Percentiles rank a stretch among this genome's conserved stretches.
phyloP scores from a whole-genome alignment of 805 yeast genomes.

The Starmerella ratchasimensis region DNA sequence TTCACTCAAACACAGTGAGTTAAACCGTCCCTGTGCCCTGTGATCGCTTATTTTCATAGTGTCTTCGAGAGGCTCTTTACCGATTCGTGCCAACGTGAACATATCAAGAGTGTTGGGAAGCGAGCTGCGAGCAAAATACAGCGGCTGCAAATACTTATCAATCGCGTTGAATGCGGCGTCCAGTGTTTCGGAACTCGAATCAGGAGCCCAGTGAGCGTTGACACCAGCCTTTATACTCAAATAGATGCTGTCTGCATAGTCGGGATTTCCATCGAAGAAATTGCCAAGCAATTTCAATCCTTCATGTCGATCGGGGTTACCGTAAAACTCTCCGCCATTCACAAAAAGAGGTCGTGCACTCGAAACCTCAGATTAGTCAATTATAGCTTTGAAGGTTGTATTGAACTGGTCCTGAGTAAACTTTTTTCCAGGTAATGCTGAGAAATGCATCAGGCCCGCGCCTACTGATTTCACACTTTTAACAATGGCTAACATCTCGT shows the following conservation, averaged over 20 bases:
- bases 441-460: slow-evolving; percentile 65
- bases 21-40: not conserved
- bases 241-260: slow-evolving; percentile 39
- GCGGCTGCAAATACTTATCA: slow-evolving; percentile 15
- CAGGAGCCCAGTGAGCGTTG: slow-evolving; percentile 33
- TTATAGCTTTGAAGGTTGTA: slow-evolving; percentile 39
- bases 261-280: slow-evolving; percentile 46
- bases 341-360: slow-evolving; percentile 37
- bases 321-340: slow-evolving; percentile 74
- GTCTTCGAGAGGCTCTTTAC: slow-evolving; percentile 41
- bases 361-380: slow-evolving; percentile 23
- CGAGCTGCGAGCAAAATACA: slow-evolving; percentile 15
- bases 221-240: slow-evolving; percentile 59
- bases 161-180: slow-evolving; percentile 36
- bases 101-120: slow-evolving; percentile 31
- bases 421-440: slow-evolving; percentile 48
- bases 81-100: slow-evolving; percentile 65
- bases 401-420: slow-evolving; percentile 41
- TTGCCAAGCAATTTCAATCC: slow-evolving; percentile 45
- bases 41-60: slow-evolving; percentile 42
- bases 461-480: no score
- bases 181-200: slow-evolving; percentile 37
- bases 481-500: no score
- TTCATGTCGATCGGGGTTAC: slow-evolving; percentile 33
- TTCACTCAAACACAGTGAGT: slow-evolving; percentile 54